A percentile compares a stretch with the other conserved stretches of the same genome.
These are phyloP conservation scores for Ananas comosus DNA, from an alignment of 176 grass and related monocot species.

Conservation along the genomic window DNA sequence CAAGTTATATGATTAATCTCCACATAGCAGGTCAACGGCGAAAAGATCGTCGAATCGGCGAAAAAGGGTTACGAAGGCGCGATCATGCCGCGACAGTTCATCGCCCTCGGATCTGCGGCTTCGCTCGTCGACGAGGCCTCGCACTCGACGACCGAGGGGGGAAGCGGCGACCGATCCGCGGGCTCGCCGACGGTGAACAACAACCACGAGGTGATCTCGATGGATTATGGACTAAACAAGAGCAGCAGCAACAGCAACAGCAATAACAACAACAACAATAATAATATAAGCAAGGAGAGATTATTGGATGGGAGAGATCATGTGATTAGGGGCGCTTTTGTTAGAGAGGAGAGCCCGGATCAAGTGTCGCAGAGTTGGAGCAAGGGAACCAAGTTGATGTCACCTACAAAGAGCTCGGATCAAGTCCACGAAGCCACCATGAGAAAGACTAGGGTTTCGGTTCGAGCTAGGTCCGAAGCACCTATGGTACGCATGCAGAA, in stretches of 20 bases:
- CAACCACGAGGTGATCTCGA: slow-evolving; percentile 23
- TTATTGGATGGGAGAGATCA: neutral
- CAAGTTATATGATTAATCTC: too few species aligned
- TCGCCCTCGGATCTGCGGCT: slow-evolving; percentile 26
- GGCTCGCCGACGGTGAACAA: slow-evolving; percentile 22
- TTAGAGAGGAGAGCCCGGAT: slow-evolving; percentile 25
- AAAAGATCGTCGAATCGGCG: neutral
- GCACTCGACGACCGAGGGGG: slow-evolving; percentile 67
- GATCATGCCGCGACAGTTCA: slow-evolving; percentile 47
- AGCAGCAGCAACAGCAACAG: too few species aligned
- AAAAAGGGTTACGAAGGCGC: slow-evolving; percentile 1
- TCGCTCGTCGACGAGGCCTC: slow-evolving; percentile 30
- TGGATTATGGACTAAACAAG: too few species aligned
- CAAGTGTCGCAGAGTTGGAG: neutral
- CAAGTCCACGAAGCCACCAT: slow-evolving; percentile 34
- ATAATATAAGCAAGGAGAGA: too few species aligned
- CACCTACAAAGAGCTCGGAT: slow-evolving; percentile 29
- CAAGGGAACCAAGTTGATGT: neutral
- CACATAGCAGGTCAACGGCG: neutral
- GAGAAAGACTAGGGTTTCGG: slow-evolving; percentile 50
- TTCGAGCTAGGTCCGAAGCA: slow-evolving; percentile 44
- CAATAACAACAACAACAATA: too few species aligned
- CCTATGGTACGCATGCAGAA: slow-evolving; percentile 25
- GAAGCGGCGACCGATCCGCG: slow-evolving; percentile 31
- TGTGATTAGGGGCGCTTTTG: slow-evolving; percentile 1